Base-by-base conservation (phyloP, 495 filamentous ascomycete genomes). In the Podospora didyma region DNA sequence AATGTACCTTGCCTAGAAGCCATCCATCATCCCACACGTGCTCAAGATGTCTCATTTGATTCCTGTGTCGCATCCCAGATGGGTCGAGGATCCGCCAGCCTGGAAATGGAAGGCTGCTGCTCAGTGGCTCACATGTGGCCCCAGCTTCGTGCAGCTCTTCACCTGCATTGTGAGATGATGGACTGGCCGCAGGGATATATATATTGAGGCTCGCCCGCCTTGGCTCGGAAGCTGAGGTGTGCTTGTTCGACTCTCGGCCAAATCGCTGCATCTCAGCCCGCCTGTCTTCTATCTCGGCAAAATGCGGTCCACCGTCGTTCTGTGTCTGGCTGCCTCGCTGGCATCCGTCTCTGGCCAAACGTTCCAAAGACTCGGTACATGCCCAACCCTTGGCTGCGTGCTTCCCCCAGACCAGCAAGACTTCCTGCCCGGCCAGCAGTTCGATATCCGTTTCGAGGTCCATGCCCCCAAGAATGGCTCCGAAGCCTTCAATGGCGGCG, bases 391-490 rank as follows among this genome's bases (percentile, higher is more conserved):
- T n/a, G 87, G 87, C 55, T 90, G 87, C 63, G 76, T 90, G 49
- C 79, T 90, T 28, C 87, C 87, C 14, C 87, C 87, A 0, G 87
- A 90, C 62, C 86, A 89, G 77, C 83, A 80, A 35, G 87, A 90
- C 60, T 89, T 90, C 75, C 76, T 90, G 0, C 78, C 87, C 2
- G 87, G 87, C 23, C 86, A 89, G 66, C 83, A 79, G 62, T 90
- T 90, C 62, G 87, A 90, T 67, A 83, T 90, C 54, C 84, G 87
- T 22, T 78, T 90, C 23, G 87, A 90, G 68, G 81, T 90, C 34
- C 87, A 90, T 61, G 87, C 87, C 3, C 87, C 87, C 2, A 72
- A 85, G 67, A 90, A 90, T 69, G 87, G 87, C 37, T 87, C 84
- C 20, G 85, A 90, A 68, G 85, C 85, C 12, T 81, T 76, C 56